phyloP scores from a whole-genome alignment of 768 basidiomycete species.

The Suillus subluteus region DNA sequence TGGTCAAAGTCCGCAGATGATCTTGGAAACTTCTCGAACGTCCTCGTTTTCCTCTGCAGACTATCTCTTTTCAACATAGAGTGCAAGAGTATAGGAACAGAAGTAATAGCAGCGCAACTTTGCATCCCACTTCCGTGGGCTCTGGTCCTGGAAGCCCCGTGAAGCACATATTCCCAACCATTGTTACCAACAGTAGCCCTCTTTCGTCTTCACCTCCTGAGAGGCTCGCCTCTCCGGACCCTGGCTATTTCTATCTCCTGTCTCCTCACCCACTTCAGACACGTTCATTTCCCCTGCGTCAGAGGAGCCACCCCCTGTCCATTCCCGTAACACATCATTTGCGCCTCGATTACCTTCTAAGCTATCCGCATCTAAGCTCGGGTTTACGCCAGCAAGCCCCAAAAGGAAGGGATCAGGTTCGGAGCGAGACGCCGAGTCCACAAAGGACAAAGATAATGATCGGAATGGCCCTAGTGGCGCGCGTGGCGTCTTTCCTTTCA shows the following conservation, averaged over 20 bases:
- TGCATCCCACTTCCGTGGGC: slow-evolving; percentile 39
- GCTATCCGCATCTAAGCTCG: slow-evolving; percentile 56
- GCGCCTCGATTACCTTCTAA: slow-evolving; percentile 75
- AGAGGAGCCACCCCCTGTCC: slow-evolving; percentile 48
- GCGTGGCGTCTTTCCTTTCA: slow-evolving; percentile 37
- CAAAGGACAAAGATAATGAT: slow-evolving; percentile 38
- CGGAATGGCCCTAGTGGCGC: slow-evolving; percentile 14
- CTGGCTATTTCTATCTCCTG: slow-evolving; percentile 51
- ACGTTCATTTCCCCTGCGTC: slow-evolving; percentile 32
- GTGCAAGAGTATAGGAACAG: slow-evolving; percentile 67
- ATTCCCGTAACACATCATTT: slow-evolving; percentile 69
- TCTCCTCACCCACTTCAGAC: slow-evolving; percentile 48
- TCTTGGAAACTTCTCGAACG: slow-evolving; percentile 56
- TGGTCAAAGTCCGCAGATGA: slow-evolving; percentile 87
- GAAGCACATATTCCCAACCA: slow-evolving; percentile 48
- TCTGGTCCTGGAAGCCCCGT: slow-evolving; percentile 33
- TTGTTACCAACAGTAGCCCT: slow-evolving; percentile 20
- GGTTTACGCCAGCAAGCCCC: slow-evolving; percentile 50
- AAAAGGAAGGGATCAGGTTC: slow-evolving; percentile 57
- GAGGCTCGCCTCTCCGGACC: slow-evolving; percentile 24
- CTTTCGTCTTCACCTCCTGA: slow-evolving; percentile 32
- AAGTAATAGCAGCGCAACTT: slow-evolving; percentile 59
- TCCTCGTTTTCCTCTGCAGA: slow-evolving; percentile 42
- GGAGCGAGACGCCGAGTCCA: slow-evolving; percentile 34
- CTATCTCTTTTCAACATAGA: slow-evolving; percentile 59